Base-by-base conservation (phyloP, 306 rosid species). In the Prunus campanulata region DNA sequence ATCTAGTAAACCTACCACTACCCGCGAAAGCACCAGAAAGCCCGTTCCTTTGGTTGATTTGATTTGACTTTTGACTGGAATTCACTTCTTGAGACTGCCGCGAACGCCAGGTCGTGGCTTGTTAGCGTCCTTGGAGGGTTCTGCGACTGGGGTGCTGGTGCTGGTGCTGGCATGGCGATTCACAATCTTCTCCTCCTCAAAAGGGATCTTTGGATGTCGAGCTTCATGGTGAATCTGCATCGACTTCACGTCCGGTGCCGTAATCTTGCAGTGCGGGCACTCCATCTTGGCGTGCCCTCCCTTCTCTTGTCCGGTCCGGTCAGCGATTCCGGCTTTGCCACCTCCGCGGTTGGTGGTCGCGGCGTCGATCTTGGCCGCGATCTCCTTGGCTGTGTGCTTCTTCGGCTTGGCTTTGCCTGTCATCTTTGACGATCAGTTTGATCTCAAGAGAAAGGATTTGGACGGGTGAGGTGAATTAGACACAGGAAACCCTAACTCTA, bases 371-470 rank as follows among this genome's bases (percentile, higher is more conserved):
- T 96, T 92, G 10, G 93, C 51, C 0, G 86, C 88, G 83, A 96
- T 88, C 89, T 96, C 99, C 88, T 96, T 96, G 6, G 99, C 98
- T 13, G 99, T 96, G 81, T 96, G 99, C 96, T 96, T 96, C 97
- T 96, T 96, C 13, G 99, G 99, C 97, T 96, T 96, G 18, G 99
- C 98, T 75, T 96, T 96, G 39, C 99, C 99, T 0, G 99, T 96
- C 99, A 92, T 96, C 65, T 72, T 56, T 3, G 20, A 24, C 3
- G 73, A 19, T 44, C 55, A 9, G 55, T 71, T 60, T 24, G 20
- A 35, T 35, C 9, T 6, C 44, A 39, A 39, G 44, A 6, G 44
- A 39, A 39, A 1, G 44, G 44, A 39, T 39, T 39, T 19, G 19
- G 50, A 29, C 19, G 66, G 57, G 48, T 27, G 56, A 30, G 54